Base-by-base conservation (phyloP, 805 yeast genomes). In the Candida sanyiensis region DNA sequence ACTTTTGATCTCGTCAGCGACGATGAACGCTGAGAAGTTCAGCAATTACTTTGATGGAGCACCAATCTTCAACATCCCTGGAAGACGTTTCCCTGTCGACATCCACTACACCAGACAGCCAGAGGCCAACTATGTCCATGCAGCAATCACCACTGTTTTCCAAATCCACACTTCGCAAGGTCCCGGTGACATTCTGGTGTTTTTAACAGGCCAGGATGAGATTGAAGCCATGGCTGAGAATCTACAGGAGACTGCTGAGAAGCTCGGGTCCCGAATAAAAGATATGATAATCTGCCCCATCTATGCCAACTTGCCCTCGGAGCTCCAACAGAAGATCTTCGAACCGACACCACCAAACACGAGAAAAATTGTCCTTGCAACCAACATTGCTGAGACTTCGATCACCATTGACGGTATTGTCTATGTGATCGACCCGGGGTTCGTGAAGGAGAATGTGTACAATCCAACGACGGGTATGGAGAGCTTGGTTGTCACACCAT, bases 301-400 rank as follows among this genome's bases (percentile, higher is more conserved):
- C 2, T 93, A 89, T 60, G 93, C 97, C 2, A 88, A 87, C 46
- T 63, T 93, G 33, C 96, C 97, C 0, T 73, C 85, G 9, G 96
- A 89, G 26, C 67, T 78, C 51, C 98, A 93, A 56, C 67, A 75
- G 22, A 69, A 69, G 40, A 88, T 93, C 26, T 93, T 93, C 57
- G 93, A 85, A 43, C 87, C 89, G 3, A 85, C 97, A 0, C 96
- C 96, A 0, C 67, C 69, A 2, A 75, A 77, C 25, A 62, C 83
- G 3, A 63, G 98, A 28, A 93, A 93, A 56, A 89, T 90, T 15
- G 94, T 93, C 0, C 62, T 93, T 27, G 97, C 97, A 1, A 93
- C 98, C 1, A 93, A 93, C 50, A 93, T 93, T 49, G 98, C 98
- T 8, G 98, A 90, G 58, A 90, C 98, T 0, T 90, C 97, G 5